Percentiles rank a stretch among this genome's conserved stretches.
These are phyloP conservation scores for Saitozyma sp. DNA, from an alignment of 768 basidiomycete genomes.

Conservation along the genomic window DNA sequence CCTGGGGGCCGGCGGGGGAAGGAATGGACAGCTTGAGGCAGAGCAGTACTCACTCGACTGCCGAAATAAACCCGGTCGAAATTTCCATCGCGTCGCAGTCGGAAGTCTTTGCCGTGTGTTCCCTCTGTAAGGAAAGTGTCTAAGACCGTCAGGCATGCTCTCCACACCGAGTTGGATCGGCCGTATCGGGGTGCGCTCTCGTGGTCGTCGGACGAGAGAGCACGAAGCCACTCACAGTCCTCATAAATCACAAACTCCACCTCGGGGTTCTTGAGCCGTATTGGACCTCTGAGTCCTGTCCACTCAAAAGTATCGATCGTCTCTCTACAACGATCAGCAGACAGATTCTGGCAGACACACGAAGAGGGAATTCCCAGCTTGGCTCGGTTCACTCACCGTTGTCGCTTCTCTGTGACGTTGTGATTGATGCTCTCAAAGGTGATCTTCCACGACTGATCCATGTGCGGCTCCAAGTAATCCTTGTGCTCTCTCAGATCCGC, in stretches of 20 bases:
- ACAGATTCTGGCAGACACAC: not conserved
- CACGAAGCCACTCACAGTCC: constrained; percentile 65
- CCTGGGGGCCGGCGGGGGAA: not conserved
- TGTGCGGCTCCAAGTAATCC: constrained; percentile 61
- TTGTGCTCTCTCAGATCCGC: constrained; percentile 59
- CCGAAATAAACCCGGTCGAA: constrained; percentile 48
- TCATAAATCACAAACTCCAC: constrained; percentile 74
- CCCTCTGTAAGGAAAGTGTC: too few species aligned
- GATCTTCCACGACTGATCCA: constrained; percentile 73
- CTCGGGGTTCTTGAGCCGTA: constrained; percentile 77
- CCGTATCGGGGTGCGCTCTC: too few species aligned
- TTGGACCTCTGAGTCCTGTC: constrained; percentile 77
- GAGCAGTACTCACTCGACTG: constrained; percentile 33
- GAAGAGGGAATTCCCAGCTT: constrained; percentile 1
- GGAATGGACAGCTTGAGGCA: not conserved
- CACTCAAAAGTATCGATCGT: constrained; percentile 78
- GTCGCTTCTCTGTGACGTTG: constrained; percentile 18
- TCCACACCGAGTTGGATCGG: too few species aligned
- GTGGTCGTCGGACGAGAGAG: not conserved
- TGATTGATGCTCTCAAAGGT: constrained; percentile 60
- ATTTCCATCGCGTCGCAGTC: constrained; percentile 23
- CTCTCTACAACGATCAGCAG: constrained; percentile 17
- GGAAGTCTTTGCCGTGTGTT: too few species aligned
- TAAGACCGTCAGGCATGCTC: too few species aligned
- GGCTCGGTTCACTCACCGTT: constrained; percentile 5